phyloP scores from a whole-genome alignment of 192 early-diverging fungal genomes.

The Coemansia sp. region DNA sequence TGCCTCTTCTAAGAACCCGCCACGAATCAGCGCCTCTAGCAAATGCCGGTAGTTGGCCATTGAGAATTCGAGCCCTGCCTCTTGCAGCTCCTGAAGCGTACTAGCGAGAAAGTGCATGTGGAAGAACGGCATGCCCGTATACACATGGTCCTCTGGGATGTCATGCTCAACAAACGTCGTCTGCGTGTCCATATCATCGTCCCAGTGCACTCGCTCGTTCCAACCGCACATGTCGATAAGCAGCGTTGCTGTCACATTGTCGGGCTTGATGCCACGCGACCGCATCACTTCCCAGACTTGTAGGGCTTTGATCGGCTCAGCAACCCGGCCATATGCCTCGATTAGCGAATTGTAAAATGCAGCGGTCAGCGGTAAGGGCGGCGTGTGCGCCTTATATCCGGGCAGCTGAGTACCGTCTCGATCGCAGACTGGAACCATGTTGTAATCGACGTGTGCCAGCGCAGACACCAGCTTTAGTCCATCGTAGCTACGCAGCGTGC shows the following conservation, averaged over 20 bases:
- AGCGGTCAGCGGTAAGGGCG: constrained; percentile 27
- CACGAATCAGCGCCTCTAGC: constrained; percentile 36
- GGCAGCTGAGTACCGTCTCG: neutral
- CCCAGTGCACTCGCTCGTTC: constrained; percentile 53
- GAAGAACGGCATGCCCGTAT: constrained; percentile 32
- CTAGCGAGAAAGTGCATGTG: constrained; percentile 37
- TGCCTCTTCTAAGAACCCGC: constrained; percentile 26
- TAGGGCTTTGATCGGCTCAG: constrained; percentile 40
- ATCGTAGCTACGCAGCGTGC: constrained; percentile 39
- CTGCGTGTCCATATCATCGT: constrained; percentile 35
- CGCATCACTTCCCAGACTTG: constrained; percentile 54
- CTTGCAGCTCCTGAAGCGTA: constrained; percentile 29
- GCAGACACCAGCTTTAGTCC: constrained; percentile 41
- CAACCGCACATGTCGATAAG: constrained; percentile 50
- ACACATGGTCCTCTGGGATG: constrained; percentile 40
- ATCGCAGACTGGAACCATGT: constrained; percentile 19
- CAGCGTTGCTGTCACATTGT: constrained; percentile 46
- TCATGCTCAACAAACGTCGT: constrained; percentile 24
- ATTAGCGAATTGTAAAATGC: constrained; percentile 48
- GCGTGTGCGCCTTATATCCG: neutral
- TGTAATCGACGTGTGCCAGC: constrained; percentile 50
- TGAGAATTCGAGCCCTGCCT: constrained; percentile 38
- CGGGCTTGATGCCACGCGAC: constrained; percentile 37
- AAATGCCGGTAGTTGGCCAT: constrained; percentile 44
- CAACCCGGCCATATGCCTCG: constrained; percentile 47